Conservation (phyloP, 495 filamentous ascomycete species). For the Neurospora sp. region DNA sequence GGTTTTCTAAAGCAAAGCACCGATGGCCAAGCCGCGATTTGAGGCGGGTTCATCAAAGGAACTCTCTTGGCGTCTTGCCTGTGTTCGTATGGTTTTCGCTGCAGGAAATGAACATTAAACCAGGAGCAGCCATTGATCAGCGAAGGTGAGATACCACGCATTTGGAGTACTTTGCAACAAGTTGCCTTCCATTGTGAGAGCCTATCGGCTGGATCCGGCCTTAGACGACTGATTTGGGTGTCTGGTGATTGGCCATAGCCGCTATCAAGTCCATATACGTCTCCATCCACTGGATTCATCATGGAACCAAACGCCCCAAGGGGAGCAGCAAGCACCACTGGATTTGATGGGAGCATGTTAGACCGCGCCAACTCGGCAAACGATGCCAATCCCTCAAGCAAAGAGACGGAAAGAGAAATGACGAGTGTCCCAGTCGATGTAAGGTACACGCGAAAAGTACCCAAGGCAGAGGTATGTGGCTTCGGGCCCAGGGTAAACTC, state of each 20-base stretch:
- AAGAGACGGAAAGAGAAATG: constrained; percentile 31
- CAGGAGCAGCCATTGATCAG: constrained; percentile 24
- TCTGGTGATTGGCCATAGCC: constrained; percentile 36
- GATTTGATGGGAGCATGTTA: constrained; percentile 22
- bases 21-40: constrained; percentile 38
- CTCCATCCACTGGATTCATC: constrained; percentile 20
- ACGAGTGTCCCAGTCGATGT: constrained; percentile 38
- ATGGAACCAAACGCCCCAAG: constrained; percentile 36
- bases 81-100: constrained; percentile 29
- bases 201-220: constrained; percentile 28
- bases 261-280: constrained; percentile 13
- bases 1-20: constrained; percentile 40
- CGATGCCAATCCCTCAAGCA: constrained; percentile 27
- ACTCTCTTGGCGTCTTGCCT: constrained; percentile 30
- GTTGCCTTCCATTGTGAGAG: constrained; percentile 29
- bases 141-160: constrained; percentile 30
- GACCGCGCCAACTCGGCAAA: constrained; percentile 27
- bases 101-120: constrained; percentile 25
- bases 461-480: constrained; percentile 24
- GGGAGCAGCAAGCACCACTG: constrained; percentile 34
- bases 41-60: constrained; percentile 20
- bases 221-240: constrained; percentile 28
- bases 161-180: constrained; percentile 31
- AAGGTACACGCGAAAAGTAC: constrained; percentile 36
- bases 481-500: constrained; percentile 12